Base-by-base conservation (phyloP, 1,284 basidiomycete species). In the Clitocybe nebularis region DNA sequence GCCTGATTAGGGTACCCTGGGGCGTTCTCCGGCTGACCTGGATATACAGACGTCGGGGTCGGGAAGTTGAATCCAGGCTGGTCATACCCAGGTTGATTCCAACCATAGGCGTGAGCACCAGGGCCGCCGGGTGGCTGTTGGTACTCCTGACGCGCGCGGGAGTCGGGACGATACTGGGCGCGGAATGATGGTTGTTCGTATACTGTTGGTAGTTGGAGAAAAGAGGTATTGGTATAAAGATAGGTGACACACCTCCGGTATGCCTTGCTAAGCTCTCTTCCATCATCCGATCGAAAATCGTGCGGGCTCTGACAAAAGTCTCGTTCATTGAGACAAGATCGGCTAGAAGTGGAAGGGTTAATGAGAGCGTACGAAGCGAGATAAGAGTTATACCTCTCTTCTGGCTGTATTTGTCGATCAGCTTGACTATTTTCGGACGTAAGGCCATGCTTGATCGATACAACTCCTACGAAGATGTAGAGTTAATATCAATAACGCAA, bases 381-480 rank as follows among this genome's bases (percentile, higher is more conserved):
- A 46, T 28, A 22, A 17, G 20, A 9, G 16, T 57, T 53, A 19
- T 46, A 84, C 89, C 79, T 72, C 90, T 75, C 68, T 95, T 94
- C 68, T 95, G 93, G 58, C 89, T 93, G 64, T 99, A 99, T 68
- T 95, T 95, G 61, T 97, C 93, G 54, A 99, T 97, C 42, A 99
- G 69, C 56, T 92, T 92, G 50, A 95, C 92, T 50, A 99, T 96
- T 74, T 93, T 93, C 2, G 93, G 92, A 45, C 95, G 78, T 37
- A 98, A 68, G 1, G 83, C 76, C 75, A 99, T 92, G 54, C 88
- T 88, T 10, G 83, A 80, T 46, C 93, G 82, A 64, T 99, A 98
- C 42, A 98, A 67, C 59, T 96, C 93, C 84, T 92, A 54, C 17
- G 21, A 37, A 22, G 14, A 35, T 47, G 16, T 39, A 34, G 8